These are phyloP conservation scores for Orbilia quercus DNA, from an alignment of 2,329 filamentous ascomycete species.

Conservation along the genomic window DNA sequence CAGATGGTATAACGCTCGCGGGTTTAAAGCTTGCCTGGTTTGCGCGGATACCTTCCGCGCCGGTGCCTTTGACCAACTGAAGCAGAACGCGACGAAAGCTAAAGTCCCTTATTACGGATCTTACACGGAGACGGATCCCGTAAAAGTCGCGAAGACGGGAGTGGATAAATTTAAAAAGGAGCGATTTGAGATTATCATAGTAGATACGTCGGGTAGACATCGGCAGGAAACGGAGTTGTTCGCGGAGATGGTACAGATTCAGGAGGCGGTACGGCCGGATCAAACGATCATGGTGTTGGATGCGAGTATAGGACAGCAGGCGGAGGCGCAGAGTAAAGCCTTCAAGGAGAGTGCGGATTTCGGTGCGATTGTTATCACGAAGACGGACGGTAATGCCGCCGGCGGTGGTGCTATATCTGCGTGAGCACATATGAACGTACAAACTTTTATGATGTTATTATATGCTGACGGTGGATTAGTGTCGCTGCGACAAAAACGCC, in stretches of 20 bases:
- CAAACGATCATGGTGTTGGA: constrained; percentile 99
- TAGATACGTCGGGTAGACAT: constrained; percentile 95
- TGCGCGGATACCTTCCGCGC: constrained; percentile 99
- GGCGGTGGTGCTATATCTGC: constrained; percentile 98
- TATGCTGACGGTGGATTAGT: constrained; percentile 19
- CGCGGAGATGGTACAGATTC: constrained; percentile 97
- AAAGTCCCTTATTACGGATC: constrained; percentile 99
- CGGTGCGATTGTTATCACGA: constrained; percentile 98
- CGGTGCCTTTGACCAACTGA: constrained; percentile 96
- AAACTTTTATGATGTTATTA: background rate
- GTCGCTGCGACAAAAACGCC: constrained; percentile 96
- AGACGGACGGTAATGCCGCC: constrained; percentile 94
- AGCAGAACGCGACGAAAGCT: constrained; percentile 98
- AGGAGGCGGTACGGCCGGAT: constrained; percentile 86
- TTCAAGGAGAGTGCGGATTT: constrained; percentile 99
- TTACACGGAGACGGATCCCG: constrained; percentile 94
- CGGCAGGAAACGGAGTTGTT: constrained; percentile 95
- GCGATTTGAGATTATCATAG: constrained; percentile 96
- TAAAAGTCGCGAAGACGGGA: constrained; percentile 90
- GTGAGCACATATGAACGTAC: constrained; percentile 22
- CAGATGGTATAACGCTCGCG: constrained; percentile 90
- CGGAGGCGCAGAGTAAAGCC: constrained; percentile 90
- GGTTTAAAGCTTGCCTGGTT: constrained; percentile 91
- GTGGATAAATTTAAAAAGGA: constrained; percentile 99
- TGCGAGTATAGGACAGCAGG: constrained; percentile 94